These are phyloP conservation scores for Globisporangium ultimum DNA, from an alignment of 352 stramenopile genomes.

Conservation along the genomic window DNA sequence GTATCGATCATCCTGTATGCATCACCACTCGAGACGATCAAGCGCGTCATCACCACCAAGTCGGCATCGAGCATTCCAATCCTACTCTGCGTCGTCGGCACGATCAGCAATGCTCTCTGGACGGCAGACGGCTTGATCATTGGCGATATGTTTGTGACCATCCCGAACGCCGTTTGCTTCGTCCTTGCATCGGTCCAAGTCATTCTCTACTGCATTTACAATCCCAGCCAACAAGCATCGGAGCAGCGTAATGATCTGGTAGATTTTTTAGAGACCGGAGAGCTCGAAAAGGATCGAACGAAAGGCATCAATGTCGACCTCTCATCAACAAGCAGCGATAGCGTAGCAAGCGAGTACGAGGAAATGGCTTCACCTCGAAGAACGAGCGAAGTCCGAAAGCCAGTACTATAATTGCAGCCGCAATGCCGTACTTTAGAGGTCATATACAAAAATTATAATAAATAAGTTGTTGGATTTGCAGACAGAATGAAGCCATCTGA, in stretches of 20 bases:
- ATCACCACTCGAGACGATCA: conserved; percentile 28
- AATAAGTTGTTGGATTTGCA: too few species aligned
- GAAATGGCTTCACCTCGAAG: too few species aligned
- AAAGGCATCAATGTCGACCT: background rate
- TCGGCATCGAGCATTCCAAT: conserved; percentile 29
- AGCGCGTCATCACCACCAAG: conserved; percentile 23
- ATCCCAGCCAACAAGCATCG: background rate
- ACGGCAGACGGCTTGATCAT: conserved; percentile 28
- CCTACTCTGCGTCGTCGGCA: conserved; percentile 21
- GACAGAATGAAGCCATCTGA: too few species aligned
- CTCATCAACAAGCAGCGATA: too few species aligned
- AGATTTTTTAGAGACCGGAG: background rate
- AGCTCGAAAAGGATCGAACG: background rate
- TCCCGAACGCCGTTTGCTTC: conserved; percentile 35
- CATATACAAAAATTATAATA: too few species aligned
- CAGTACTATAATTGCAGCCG: too few species aligned
- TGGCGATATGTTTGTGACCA: conserved; percentile 27
- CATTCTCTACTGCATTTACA: conserved; percentile 44
- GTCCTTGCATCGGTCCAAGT: conserved; percentile 34
- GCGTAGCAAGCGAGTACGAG: too few species aligned
- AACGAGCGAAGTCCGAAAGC: too few species aligned
- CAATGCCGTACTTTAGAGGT: too few species aligned
- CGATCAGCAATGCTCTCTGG: conserved; percentile 34
- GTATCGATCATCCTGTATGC: conserved; percentile 30
- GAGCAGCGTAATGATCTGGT: background rate